Conservation (phyloP, 2,329 filamentous ascomycete species). For the Fusarium piperis region DNA sequence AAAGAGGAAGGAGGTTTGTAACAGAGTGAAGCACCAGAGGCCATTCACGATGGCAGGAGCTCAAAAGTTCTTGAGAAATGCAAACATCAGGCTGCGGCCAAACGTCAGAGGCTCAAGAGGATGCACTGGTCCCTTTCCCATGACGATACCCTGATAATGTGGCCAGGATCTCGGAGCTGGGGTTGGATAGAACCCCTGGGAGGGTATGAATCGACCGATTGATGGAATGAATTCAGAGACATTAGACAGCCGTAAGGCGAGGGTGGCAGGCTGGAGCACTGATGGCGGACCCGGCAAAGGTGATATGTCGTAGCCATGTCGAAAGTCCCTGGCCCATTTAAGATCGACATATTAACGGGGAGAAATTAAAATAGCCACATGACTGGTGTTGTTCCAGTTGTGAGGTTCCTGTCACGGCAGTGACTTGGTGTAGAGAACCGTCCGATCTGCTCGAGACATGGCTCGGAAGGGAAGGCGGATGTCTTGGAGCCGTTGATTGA, state of each 20-base stretch:
- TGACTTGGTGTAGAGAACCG: neutral
- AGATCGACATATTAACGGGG: slow-evolving; percentile 13
- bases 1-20: slow-evolving; percentile 37
- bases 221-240: neutral
- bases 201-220: neutral
- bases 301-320: neutral
- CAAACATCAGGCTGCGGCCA: slow-evolving; percentile 5
- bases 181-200: neutral
- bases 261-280: neutral
- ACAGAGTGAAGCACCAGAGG: slow-evolving; percentile 12
- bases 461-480: slow-evolving; percentile 3
- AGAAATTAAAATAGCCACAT: neutral
- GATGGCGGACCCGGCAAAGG: neutral
- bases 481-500: slow-evolving; percentile 9
- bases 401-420: neutral
- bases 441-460: neutral
- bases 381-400: neutral
- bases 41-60: neutral
- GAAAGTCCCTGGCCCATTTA: slow-evolving; percentile 9
- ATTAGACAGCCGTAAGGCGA: neutral
- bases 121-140: slow-evolving; percentile 17
- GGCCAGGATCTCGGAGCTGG: slow-evolving; percentile 5
- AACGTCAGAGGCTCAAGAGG: slow-evolving; percentile 6
- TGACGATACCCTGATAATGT: slow-evolving; percentile 22
- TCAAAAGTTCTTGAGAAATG: slow-evolving; percentile 38